Evolutionary conservation across 2,329 filamentous ascomycete species (phyloP).

Genomic region (Fusarium abutilonis): DNA sequence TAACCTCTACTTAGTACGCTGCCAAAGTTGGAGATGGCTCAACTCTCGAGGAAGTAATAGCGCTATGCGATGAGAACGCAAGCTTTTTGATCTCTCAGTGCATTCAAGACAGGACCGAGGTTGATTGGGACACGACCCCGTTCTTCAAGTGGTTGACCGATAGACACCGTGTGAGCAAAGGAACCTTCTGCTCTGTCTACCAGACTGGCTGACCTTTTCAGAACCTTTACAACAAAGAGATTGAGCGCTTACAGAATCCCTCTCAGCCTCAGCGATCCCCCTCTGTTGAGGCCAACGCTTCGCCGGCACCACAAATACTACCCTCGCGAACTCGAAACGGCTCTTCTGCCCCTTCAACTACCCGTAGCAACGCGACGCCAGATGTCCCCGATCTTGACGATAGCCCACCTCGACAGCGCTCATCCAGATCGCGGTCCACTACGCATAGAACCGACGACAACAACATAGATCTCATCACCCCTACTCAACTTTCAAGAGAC

Average conservation of each 20-base stretch:
- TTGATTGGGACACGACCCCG: constrained; percentile 57
- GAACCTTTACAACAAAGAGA: constrained; percentile 43
- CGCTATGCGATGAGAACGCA: constrained; percentile 60
- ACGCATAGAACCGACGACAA: constrained; percentile 12
- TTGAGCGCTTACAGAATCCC: constrained; percentile 37
- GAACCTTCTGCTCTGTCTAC: neutral
- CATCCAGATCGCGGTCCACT: constrained; percentile 33
- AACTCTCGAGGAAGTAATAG: constrained; percentile 59
- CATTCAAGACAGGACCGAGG: constrained; percentile 48
- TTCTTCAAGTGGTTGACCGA: constrained; percentile 61
- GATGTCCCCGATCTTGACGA: constrained; percentile 17
- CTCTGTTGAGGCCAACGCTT: constrained; percentile 22
- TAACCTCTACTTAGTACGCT: constrained; percentile 56
- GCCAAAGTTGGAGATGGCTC: constrained; percentile 63
- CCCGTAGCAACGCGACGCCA: constrained; percentile 27
- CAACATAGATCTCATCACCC: constrained; percentile 1
- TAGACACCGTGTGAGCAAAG: constrained; percentile 52
- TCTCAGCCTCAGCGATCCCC: constrained; percentile 30
- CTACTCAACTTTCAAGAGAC: constrained; percentile 8
- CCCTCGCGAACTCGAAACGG: constrained; percentile 40
- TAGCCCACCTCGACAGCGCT: constrained; percentile 22
- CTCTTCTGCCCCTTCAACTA: constrained; percentile 24
- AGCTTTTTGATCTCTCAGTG: constrained; percentile 64
- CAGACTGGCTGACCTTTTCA: constrained; percentile 25
- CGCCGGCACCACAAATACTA: constrained; percentile 13